Base-by-base conservation (phyloP, 345 rosid species). In the Carallia pectinifolia region DNA sequence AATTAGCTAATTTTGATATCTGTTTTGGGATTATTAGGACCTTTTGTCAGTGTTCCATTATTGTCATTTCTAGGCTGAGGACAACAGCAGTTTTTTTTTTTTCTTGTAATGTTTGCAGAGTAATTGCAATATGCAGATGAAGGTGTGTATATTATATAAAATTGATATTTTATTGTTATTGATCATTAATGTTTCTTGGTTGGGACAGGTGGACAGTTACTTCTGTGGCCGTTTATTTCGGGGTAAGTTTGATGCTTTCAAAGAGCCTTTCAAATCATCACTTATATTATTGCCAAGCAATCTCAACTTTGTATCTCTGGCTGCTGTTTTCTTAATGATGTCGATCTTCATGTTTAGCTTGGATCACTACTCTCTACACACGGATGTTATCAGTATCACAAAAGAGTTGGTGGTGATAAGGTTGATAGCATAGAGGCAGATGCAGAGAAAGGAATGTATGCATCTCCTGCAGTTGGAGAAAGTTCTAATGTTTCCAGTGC, bases 131-230 rank as follows among this genome's bases (percentile, higher is more conserved):
- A 33, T 33, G 34, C 34, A 33, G 34, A 33, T 33, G 34, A 33
- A 33, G 34, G 34, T 4, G 34, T 33, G 34, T 33, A 33, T 33
- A 33, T 4, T 33, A 33, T 33, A 1, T 33, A 33, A 1, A 13
- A 44, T 44, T 44, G 17, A 44, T 44, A 23, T 33, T 55, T 55
- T 55, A 8, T 23, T 53, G 64, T 56, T 58, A 30, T 16, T 47
- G 48, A 36, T 13, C 47, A 3, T 23, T 37, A 52, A 53, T 31
- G 55, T 48, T 81, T 77, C 36, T 75, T 71, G 77, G 62, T 73
- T 62, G 62, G 71, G 37, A 68, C 89, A 96, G 99, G 88, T 92
- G 98, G 99, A 96, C 99, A 50, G 88, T 86, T 73, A 79, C 90
- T 23, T 74, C 87, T 56, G 82, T 87, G 74, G 89, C 93, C 61